phyloP scores from a whole-genome alignment of 257 asterid genomes.

The Apocynum venetum region DNA sequence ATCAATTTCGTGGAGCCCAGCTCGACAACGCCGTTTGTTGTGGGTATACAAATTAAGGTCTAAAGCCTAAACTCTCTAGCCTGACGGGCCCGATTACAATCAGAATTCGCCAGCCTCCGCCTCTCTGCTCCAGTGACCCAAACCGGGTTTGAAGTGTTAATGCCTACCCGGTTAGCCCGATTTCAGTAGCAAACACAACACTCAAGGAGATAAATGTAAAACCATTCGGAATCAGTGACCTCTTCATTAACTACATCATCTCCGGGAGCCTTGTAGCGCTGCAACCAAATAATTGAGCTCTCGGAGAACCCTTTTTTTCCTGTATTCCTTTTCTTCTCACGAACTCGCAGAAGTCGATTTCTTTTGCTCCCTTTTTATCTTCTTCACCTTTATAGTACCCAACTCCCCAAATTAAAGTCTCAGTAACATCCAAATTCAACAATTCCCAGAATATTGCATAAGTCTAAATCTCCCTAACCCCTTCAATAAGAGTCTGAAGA shows the following conservation, averaged over 20 bases:
- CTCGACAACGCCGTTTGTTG: constrained; percentile 81
- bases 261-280: constrained; percentile 3
- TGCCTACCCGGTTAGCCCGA: constrained; percentile 84
- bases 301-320: constrained; percentile 59
- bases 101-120: constrained; percentile 30
- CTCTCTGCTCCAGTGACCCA: constrained; percentile 65
- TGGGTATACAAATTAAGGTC: constrained; percentile 68
- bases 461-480: constrained; percentile 73
- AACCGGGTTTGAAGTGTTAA: constrained; percentile 52
- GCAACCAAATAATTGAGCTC: constrained; percentile 70
- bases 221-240: constrained; percentile 90
- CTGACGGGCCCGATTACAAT: constrained; percentile 73
- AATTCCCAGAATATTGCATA: constrained; percentile 93
- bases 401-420: constrained; percentile 76
- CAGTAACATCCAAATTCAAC: constrained; percentile 38
- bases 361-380: constrained; percentile 33
- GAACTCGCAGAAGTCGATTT: constrained; percentile 34
- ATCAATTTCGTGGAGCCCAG: constrained; percentile 73
- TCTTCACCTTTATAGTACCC: constrained; percentile 84
- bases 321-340: constrained; percentile 54
- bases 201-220: constrained; percentile 80
- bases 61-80: constrained; percentile 64
- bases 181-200: constrained; percentile 55
- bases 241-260: constrained; percentile 73
- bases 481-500: constrained; percentile 62